phyloP scores from a whole-genome alignment of 1,139 yeast species.

The Sugiyamaella sp. region DNA sequence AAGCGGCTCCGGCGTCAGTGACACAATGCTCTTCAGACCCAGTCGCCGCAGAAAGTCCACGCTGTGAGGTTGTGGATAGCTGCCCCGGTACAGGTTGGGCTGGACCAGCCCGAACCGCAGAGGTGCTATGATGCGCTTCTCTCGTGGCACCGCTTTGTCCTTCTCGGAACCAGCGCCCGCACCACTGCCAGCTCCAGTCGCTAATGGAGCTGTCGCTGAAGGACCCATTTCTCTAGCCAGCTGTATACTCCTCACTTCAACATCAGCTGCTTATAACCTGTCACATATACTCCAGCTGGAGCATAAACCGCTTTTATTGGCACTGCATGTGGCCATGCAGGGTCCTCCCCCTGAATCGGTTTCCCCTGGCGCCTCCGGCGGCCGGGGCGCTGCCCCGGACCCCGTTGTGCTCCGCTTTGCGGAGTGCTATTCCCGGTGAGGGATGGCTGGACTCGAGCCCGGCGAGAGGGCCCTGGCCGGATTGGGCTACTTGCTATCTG shows the following conservation, averaged over 20 bases:
- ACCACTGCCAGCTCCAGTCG: background rate
- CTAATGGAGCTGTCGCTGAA: background rate
- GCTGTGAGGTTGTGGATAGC: constrained; percentile 80
- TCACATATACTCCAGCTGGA: background rate
- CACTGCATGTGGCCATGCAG: background rate
- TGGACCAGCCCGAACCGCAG: constrained; percentile 74
- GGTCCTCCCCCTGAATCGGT: no score
- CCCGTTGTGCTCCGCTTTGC: no score
- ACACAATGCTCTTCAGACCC: constrained; percentile 68
- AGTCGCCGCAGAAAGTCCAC: constrained; percentile 70
- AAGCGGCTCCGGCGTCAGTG: constrained; percentile 78
- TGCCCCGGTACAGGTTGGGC: constrained; percentile 75
- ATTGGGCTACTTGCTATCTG: no score
- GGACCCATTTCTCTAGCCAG: no score
- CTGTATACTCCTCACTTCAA: no score
- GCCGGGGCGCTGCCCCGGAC: no score
- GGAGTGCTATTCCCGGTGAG: no score
- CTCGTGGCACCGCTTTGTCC: background rate
- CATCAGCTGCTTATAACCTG: no score
- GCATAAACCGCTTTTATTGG: background rate
- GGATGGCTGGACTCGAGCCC: background rate
- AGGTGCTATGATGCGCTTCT: constrained; percentile 64
- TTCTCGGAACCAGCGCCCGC: no score
- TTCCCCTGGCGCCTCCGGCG: no score
- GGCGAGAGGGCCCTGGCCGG: no score